Base-by-base conservation (phyloP, 192 early-diverging fungal species). In the Jimgerdemannia lactiflua region DNA sequence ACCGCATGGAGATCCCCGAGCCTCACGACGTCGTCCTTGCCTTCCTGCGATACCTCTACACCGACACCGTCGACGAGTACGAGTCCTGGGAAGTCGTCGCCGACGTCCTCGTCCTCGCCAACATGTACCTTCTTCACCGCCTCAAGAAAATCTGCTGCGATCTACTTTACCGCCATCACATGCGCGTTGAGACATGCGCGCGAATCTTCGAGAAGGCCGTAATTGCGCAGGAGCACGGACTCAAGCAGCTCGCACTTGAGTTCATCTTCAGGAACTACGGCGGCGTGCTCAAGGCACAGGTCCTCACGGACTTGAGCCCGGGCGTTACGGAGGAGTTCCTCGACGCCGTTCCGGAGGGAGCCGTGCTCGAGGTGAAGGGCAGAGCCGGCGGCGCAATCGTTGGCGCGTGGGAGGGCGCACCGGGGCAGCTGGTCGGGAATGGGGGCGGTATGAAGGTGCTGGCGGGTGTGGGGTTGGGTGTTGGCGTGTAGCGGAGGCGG, bases 41-140 rank as follows among this genome's bases (percentile, higher is more conserved):
- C 4, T 89, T 91, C 64, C 74, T 91, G 9, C 78, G 71, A 14
- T 91, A 85, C 66, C 80, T 91, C n/a, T 91, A 91, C 74, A 89
- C 82, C 69, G 89, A 91, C 68, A 71, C 75, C 11, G 64, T 91
- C 39, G 79, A 85, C 29, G 69, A 76, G 18, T 78, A 76, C 29
- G 78, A 79, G 65, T 70, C 81, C 4, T 82, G 79, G 70, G 71
- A 82, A 11, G 74, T 83, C 14, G 49, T 90, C 0, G 82, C 83
- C 20, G 84, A 90, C 44, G 77, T 91, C 65, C 70, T 91, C 69
- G 81, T 88, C 42, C 80, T 91, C 76, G 87, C 86, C 49, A 87
- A 90, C 67, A 82, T 86, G 71, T 91, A 91, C 69, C 76, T 87
- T 19, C 43, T 89, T 43, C 80, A 83, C 42, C 76, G 89, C 54